Evolutionary conservation across 1,284 basidiomycete species (phyloP).

Genomic region (Pseudozyma tsukubaensis): DNA sequence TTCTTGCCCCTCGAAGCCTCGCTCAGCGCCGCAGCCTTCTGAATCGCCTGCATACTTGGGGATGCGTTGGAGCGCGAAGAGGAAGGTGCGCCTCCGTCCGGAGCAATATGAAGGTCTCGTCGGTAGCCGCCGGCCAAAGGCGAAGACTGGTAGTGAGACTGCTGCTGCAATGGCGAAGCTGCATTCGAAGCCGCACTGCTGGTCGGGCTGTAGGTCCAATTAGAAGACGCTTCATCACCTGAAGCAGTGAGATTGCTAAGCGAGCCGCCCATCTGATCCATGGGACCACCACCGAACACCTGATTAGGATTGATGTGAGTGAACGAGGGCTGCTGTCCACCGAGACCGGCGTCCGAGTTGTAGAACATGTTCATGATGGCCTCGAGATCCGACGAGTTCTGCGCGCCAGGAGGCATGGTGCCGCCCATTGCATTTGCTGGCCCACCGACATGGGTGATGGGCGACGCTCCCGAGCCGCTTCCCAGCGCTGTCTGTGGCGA

Average conservation of each 20-base stretch:
- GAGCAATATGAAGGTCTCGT: constrained; percentile 36
- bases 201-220: constrained; percentile 59
- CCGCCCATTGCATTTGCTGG: constrained; percentile 1
- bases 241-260: constrained; percentile 40
- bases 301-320: constrained; percentile 66
- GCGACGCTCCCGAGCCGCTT: constrained; percentile 43
- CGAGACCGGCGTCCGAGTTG: constrained; percentile 54
- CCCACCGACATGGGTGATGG: constrained; percentile 11
- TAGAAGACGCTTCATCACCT: constrained; percentile 55
- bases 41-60: constrained; percentile 41
- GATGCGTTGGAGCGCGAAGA: constrained; percentile 39
- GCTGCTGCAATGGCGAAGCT: constrained; percentile 48
- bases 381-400: constrained; percentile 49
- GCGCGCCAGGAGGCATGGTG: constrained; percentile 17
- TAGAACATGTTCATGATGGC: constrained; percentile 66
- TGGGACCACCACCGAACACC: constrained; percentile 46
- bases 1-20: constrained; percentile 34
- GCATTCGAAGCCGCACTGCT: constrained; percentile 51
- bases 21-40: constrained; percentile 38
- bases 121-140: constrained; percentile 32
- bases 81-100: constrained; percentile 10
- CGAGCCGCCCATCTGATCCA: constrained; percentile 33
- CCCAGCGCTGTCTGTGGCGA: constrained; percentile 39
- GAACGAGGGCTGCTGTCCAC: constrained; percentile 44
- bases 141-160: constrained; percentile 51